Evolutionary conservation across 2,329 filamentous ascomycete genomes (phyloP), one percentile per base, ranked within the genome.

Genomic region (Spiromastix sp.): DNA sequence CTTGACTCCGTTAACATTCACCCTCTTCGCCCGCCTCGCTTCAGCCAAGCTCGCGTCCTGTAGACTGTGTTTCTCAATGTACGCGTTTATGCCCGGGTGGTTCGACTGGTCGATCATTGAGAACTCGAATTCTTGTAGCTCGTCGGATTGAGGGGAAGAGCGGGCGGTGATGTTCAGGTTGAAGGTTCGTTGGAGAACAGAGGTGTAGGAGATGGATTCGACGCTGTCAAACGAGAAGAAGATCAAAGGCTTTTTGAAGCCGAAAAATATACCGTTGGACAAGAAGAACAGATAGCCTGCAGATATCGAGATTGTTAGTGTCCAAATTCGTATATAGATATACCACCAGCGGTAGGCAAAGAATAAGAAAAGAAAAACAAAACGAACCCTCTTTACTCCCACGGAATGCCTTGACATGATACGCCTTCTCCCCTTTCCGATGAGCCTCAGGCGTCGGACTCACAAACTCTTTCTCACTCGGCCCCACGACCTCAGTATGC

Each of bases 81-180:
- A 80, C 4, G 63, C 61, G 42, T 79, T 74, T 31, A 80, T 79
- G 11, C 72, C 74, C 0, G 65, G 60, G 44, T 71, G 79, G 48
- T 79, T 71, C 6, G 67, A 70, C 47, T 79, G 75, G 43, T 80
- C 76, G 27, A 80, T 60, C 75, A 79, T 79, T 27, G 68, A 70
- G 44, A 79, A 77, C 44, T 80, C 76, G 12, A 74, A 62, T 43
- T 79, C 75, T 46, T 73, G 64, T 2, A 57, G 55, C 19, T 64
- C 64, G n/a, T 51, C 53, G 12, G 48, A 45, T 3, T 47, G 47
- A 8, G 44, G 46, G 13, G 47, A 39, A 1, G 56, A 48, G 19
- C 63, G 63, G 27, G 62, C 61, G 18, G 62, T 50, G 37, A 79
- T 67, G 45, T 74, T 74, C 21, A 80, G 66, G 46, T 79, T 79